Evolutionary conservation across 768 basidiomycete genomes (phyloP), one percentile per base, ranked within the genome.

Genomic region (Suillus hirtellus): DNA sequence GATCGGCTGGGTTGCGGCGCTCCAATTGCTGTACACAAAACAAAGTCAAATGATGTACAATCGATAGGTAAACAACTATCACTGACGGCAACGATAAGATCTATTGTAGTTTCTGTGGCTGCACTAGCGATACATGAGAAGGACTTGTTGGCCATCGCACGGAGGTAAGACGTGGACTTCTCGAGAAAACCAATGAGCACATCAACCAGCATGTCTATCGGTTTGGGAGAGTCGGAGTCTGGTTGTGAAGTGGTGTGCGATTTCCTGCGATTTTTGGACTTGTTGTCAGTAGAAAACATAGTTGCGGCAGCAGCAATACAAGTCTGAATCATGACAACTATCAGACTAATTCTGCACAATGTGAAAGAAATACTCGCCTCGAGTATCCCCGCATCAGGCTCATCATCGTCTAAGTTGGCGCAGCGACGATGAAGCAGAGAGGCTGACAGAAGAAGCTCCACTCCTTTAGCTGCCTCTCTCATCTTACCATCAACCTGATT

Each of bases 161-260:
- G 88, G 76, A 91, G 82, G 73, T 90, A 96, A 46, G 88, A 85
- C 5, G 89, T 90, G 2, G 89, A 88, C 63, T 89, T 85, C 72
- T 98, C 95, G 43, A 99, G 77, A 71, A 92, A 89, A 7, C 93
- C 93, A 55, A 99, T 92, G 58, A 98, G 86, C n/a, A 84, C 83
- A 71, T 98, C 95, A 40, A 96, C 87, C 46, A 98, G 81, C 50
- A 95, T 76, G 65, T 97, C 95, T 61, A 96, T 86, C 1, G 95
- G 88, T 55, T 84, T 84, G 1, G 83, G 79, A 6, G 77, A 78
- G 60, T 64, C 73, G 3, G 77, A 78, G 61, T 64, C 73, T 11
- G 54, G 37, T 19, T 61, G n/a, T 50, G 77, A 73, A 63, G 69
- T 71, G 44, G 60, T 60, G 55, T 69, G 70, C 46, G 75, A 72